These are phyloP conservation scores for Brassica rapa DNA, from an alignment of 345 rosid species.

Conservation along the genomic window DNA sequence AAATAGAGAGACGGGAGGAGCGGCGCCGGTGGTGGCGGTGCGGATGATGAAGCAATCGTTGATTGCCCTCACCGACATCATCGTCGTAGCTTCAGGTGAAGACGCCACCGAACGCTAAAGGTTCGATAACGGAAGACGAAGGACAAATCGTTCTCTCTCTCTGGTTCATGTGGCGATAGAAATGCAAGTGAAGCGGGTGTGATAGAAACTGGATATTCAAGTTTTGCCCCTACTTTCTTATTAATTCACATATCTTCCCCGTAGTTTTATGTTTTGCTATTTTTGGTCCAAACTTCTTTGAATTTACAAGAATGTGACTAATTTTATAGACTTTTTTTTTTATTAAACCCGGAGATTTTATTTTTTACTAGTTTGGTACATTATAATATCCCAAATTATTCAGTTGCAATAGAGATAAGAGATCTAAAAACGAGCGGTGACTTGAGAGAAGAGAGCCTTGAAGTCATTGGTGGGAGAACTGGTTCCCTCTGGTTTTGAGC, in stretches of 20 bases:
- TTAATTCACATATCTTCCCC: background rate
- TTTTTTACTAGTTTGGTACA: background rate
- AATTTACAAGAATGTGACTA: background rate
- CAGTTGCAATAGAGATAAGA: background rate
- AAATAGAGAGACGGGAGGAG: slow-evolving; percentile 47
- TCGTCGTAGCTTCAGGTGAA: slow-evolving; percentile 27
- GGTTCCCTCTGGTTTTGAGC: slow-evolving; percentile 71
- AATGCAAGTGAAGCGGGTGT: slow-evolving; percentile 33
- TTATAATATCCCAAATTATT: slow-evolving; percentile 10
- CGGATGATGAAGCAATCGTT: slow-evolving; percentile 51
- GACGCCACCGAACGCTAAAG: slow-evolving; percentile 18
- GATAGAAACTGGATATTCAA: background rate
- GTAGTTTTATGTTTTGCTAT: rapidly evolving
- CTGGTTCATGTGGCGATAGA: slow-evolving; percentile 34
- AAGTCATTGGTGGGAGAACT: slow-evolving; percentile 73
- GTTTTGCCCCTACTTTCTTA: background rate
- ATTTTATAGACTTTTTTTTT: background rate
- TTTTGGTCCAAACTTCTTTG: background rate
- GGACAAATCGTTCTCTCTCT: slow-evolving; percentile 14
- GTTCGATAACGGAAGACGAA: slow-evolving; percentile 12
- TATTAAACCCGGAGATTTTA: background rate
- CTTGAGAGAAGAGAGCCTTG: slow-evolving; percentile 66
- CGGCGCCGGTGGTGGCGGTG: slow-evolving; percentile 41
- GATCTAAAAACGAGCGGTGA: slow-evolving; percentile 53
- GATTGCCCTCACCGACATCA: slow-evolving; percentile 65